phyloP scores from a whole-genome alignment of 2,329 filamentous ascomycete species.

The Cordyceps cateniannulata region DNA sequence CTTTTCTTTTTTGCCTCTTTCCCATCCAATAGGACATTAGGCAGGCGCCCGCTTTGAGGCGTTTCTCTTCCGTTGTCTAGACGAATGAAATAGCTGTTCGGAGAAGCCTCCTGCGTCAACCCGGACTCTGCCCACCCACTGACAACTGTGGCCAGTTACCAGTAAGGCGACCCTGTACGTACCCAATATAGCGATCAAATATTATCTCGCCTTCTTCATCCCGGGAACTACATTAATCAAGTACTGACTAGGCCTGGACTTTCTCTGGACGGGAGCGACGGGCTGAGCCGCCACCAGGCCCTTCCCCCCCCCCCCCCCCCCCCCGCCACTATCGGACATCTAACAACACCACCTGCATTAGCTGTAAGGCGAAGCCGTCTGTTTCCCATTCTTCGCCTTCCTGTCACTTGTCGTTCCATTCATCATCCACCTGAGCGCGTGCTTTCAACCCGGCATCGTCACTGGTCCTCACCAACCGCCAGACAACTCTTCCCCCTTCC shows the following conservation, averaged over 20 bases:
- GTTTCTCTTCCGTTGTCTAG: neutral
- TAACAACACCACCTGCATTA: neutral
- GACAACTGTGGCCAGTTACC: neutral
- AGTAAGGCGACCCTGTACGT: neutral
- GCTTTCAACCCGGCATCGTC: neutral
- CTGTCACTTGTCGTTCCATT: no score
- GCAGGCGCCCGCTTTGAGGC: no score
- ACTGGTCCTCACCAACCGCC: neutral
- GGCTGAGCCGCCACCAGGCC: neutral
- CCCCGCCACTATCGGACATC: neutral
- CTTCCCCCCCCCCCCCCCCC: no score
- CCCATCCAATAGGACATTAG: neutral
- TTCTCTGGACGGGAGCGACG: neutral
- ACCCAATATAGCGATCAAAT: neutral
- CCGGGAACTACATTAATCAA: neutral
- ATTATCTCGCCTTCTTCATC: neutral
- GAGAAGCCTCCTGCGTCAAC: neutral
- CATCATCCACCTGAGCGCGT: neutral
- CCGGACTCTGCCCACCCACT: neutral
- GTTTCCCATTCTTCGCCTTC: no score
- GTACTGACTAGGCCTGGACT: no score
- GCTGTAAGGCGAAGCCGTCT: no score
- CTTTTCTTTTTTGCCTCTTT: neutral
- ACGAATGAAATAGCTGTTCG: neutral
- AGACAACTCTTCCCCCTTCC: neutral